Percentiles rank a stretch among this genome's conserved stretches.
Conservation (phyloP, 495 filamentous ascomycete species). For the Lasiosphaeria ovina region DNA sequence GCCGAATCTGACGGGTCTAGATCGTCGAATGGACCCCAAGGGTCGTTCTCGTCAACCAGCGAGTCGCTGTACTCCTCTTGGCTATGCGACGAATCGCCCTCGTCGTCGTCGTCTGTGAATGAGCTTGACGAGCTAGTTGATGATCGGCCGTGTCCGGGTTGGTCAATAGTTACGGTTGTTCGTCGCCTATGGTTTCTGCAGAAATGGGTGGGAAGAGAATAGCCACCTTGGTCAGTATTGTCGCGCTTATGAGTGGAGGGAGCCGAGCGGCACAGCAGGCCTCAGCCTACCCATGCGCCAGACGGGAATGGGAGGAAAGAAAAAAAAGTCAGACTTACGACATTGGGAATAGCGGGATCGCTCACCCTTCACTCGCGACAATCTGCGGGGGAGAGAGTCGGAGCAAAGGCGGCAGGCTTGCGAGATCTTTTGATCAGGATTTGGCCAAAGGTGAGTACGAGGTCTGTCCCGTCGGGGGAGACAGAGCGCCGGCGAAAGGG, state of each 20-base stretch:
- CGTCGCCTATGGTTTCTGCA: slow-evolving; percentile 41
- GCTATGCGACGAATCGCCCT: slow-evolving; percentile 23
- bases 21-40: slow-evolving; percentile 55
- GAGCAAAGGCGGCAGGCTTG: slow-evolving; percentile 29
- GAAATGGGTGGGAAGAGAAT: slow-evolving; percentile 2
- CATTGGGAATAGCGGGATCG: slow-evolving; percentile 43
- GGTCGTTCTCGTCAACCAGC: slow-evolving; percentile 49
- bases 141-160: slow-evolving; percentile 45
- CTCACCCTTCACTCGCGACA: slow-evolving; percentile 42
- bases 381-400: slow-evolving; percentile 37
- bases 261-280: slow-evolving; percentile 20
- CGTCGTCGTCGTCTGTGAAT: slow-evolving; percentile 26
- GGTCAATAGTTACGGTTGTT: slow-evolving; percentile 48
- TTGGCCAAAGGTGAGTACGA: slow-evolving; percentile 6
- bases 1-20: slow-evolving; percentile 83
- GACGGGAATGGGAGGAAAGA: too few relatives aligned
- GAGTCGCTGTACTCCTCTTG: slow-evolving; percentile 35
- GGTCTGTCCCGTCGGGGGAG: slow-evolving; percentile 4
- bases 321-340: slow-evolving; percentile 38
- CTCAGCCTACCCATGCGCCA: too few relatives aligned
- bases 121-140: slow-evolving; percentile 25
- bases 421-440: not conserved
- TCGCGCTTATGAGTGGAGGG: slow-evolving; percentile 1
- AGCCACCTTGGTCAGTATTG: not conserved
- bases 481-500: slow-evolving; percentile 8